Conservation (phyloP, 805 yeast species). For the Candida bentonensis region DNA sequence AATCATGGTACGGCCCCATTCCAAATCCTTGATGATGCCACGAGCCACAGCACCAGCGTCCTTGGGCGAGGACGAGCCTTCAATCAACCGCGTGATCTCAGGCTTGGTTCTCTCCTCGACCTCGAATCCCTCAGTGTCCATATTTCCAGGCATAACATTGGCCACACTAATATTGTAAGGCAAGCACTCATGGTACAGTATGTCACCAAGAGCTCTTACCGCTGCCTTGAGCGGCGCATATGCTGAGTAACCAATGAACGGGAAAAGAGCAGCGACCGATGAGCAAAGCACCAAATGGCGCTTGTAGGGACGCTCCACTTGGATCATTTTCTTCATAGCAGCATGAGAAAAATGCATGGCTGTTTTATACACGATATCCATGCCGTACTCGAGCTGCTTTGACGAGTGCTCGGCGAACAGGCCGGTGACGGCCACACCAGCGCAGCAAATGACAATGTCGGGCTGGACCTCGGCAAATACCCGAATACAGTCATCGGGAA, state of each 20-base stretch:
- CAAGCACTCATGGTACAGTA: conserved; percentile 67
- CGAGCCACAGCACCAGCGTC: conserved; percentile 52
- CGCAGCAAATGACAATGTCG: conserved; percentile 71
- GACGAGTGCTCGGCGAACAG: conserved; percentile 54
- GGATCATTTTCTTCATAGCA: conserved; percentile 21
- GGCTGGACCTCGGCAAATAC: conserved; percentile 38
- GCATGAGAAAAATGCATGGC: conserved; percentile 61
- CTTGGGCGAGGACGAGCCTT: conserved; percentile 70
- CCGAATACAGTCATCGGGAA: conserved; percentile 33
- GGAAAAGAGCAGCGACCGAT: conserved; percentile 68
- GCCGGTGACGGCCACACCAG: conserved; percentile 75
- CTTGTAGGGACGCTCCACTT: conserved; percentile 14
- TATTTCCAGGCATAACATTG: conserved; percentile 79
- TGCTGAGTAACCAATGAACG: conserved; percentile 82
- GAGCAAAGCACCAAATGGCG: conserved; percentile 53
- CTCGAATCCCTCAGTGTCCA: conserved; percentile 72
- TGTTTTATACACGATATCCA: conserved; percentile 57
- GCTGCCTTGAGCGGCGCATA: conserved; percentile 88
- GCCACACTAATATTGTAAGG: conserved; percentile 57
- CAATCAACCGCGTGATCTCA: conserved; percentile 62
- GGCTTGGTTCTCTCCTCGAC: conserved; percentile 82
- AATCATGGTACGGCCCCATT: conserved; percentile 54
- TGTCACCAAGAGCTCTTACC: conserved; percentile 55
- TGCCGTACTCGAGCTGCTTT: conserved; percentile 45
- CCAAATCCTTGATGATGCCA: conserved; percentile 39